phyloP scores from a whole-genome alignment of 1,139 yeast genomes.

The Pichia sp. region DNA sequence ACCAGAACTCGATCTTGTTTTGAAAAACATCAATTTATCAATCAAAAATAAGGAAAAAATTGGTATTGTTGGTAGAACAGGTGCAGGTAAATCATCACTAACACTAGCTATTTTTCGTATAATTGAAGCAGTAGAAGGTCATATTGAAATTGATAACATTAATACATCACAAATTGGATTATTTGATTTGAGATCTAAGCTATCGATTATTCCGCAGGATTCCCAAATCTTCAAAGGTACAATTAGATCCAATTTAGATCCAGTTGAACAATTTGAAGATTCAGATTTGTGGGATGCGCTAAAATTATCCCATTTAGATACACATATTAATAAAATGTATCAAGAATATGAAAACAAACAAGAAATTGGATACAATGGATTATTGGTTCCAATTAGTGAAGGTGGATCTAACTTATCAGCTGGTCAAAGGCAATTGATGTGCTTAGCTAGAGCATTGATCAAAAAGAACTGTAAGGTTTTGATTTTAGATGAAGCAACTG shows the following conservation, averaged over 20 bases:
- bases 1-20: constrained; percentile 73
- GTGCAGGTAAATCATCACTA: constrained; percentile 93
- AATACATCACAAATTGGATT: constrained; percentile 70
- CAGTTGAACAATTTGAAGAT: constrained; percentile 61
- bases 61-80: constrained; percentile 95
- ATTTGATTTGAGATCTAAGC: constrained; percentile 71
- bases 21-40: constrained; percentile 61
- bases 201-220: constrained; percentile 94
- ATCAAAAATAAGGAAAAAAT: constrained; percentile 77
- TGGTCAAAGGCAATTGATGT: constrained; percentile 89
- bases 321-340: constrained; percentile 59
- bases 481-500: constrained; percentile 93
- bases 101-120: constrained; percentile 86
- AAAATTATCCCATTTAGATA: constrained; percentile 77
- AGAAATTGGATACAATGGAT: constrained; percentile 24
- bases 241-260: constrained; percentile 82
- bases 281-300: constrained; percentile 81
- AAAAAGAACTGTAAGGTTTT: constrained; percentile 65
- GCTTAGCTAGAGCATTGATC: constrained; percentile 81
- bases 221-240: constrained; percentile 95
- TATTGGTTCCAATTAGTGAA: constrained; percentile 62
- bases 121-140: constrained; percentile 73
- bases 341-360: constrained; percentile 25
- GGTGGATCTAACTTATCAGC: constrained; percentile 86
- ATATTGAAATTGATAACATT: constrained; percentile 65